Evolutionary conservation across 495 filamentous ascomycete genomes (phyloP).

Genomic region (Podospora comata): DNA sequence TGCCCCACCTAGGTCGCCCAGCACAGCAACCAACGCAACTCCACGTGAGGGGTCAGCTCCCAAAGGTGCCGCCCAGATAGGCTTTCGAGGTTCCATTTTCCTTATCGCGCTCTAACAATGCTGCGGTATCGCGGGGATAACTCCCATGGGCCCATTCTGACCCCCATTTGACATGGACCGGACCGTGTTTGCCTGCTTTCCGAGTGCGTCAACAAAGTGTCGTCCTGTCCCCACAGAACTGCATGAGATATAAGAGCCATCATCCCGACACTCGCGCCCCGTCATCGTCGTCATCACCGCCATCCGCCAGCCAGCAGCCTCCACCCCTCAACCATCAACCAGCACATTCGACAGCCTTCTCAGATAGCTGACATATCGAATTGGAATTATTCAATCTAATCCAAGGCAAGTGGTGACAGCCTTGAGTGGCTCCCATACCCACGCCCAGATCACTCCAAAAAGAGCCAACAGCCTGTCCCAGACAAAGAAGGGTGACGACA

Average conservation of each 20-base stretch:
- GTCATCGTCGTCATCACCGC: background rate
- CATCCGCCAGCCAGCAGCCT: background rate
- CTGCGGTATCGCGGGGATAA: slow-evolving; percentile 18
- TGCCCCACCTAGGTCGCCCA: background rate
- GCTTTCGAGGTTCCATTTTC: background rate
- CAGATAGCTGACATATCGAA: background rate
- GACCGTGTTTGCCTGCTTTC: slow-evolving; percentile 1
- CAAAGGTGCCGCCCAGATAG: background rate
- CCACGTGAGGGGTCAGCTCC: slow-evolving; percentile 24
- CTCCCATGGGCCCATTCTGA: slow-evolving; percentile 4
- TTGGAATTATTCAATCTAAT: background rate
- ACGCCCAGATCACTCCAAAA: background rate
- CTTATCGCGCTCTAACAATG: slow-evolving; percentile 26
- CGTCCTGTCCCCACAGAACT: background rate
- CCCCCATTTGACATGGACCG: slow-evolving; percentile 6
- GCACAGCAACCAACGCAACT: background rate
- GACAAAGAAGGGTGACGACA: slow-evolving; percentile 13
- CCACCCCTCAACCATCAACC: background rate
- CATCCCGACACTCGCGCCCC: background rate
- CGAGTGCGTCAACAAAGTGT: background rate
- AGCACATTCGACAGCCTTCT: background rate
- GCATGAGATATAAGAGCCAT: background rate
- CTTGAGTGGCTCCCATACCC: background rate
- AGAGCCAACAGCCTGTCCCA: background rate
- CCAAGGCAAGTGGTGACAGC: background rate